Evolutionary conservation across 179 eudicot genomes (phyloP).

Genomic region (Patellifolia procumbens): DNA sequence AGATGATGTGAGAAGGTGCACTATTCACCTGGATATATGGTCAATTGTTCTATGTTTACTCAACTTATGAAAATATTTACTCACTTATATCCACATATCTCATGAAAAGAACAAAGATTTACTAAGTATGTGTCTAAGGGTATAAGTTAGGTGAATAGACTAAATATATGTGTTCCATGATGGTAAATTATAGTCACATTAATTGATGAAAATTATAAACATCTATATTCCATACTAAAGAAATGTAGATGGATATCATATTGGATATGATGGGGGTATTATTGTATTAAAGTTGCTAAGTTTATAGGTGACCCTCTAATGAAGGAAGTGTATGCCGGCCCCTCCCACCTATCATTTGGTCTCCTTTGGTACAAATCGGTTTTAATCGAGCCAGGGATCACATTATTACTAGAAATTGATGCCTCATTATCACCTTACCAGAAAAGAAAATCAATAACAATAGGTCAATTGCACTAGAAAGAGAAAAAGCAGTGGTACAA

Average conservation of each 20-base stretch:
- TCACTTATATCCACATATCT: too few relatives aligned
- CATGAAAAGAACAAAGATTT: too few relatives aligned
- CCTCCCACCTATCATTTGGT: constrained; percentile 12
- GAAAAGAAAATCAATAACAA: neutral
- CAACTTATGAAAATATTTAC: too few relatives aligned
- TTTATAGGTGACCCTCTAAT: constrained; percentile 13
- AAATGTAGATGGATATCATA: neutral
- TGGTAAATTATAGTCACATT: too few relatives aligned
- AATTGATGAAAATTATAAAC: too few relatives aligned
- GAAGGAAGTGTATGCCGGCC: neutral
- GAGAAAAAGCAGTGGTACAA: neutral
- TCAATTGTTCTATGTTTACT: too few relatives aligned
- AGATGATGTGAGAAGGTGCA: too few relatives aligned
- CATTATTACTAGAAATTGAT: neutral
- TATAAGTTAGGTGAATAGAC: too few relatives aligned
- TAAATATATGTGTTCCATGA: too few relatives aligned
- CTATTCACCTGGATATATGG: too few relatives aligned
- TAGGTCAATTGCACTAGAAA: too few relatives aligned
- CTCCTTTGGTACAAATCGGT: neutral
- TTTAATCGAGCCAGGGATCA: neutral
- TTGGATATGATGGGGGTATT: neutral
- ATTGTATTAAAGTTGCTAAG: neutral
- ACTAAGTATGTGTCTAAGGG: too few relatives aligned
- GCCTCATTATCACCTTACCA: neutral
- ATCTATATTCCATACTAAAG: neutral